Evolutionary conservation across 257 asterid species (phyloP).

Genomic region (Solanum dulcamara): DNA sequence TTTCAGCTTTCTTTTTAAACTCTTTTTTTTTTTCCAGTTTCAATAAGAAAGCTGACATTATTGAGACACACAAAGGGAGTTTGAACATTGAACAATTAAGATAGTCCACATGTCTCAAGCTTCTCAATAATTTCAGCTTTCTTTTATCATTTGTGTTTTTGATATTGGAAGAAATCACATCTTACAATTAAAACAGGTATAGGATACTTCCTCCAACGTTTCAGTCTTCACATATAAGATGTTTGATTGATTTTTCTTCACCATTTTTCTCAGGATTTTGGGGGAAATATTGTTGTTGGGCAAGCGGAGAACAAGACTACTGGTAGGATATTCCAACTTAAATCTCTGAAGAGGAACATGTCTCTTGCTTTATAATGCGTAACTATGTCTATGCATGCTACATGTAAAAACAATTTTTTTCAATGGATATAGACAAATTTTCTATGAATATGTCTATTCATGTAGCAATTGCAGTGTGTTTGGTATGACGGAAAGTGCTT

Average conservation of each 20-base stretch:
- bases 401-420: not conserved
- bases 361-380: not conserved
- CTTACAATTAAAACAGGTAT: not conserved
- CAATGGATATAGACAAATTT: not conserved
- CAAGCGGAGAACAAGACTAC: conserved; percentile 30
- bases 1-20: not conserved
- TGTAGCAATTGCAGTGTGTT: not conserved
- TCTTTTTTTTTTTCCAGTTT: too few species aligned
- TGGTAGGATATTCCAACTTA: conserved; percentile 36
- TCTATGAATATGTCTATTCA: not conserved
- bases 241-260: conserved; percentile 7
- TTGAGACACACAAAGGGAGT: not conserved
- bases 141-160: not conserved
- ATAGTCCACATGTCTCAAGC: not conserved
- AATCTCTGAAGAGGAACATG: conserved; percentile 1
- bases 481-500: not conserved
- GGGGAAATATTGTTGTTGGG: conserved; percentile 15
- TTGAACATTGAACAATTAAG: not conserved
- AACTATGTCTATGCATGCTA: not conserved
- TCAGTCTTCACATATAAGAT: conserved; percentile 1
- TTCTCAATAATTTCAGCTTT: not conserved
- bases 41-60: not conserved
- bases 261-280: conserved; percentile 40
- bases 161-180: not conserved
- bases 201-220: not conserved